Conservation (phyloP, 768 basidiomycete species). For the Leccinum rimulosum region DNA sequence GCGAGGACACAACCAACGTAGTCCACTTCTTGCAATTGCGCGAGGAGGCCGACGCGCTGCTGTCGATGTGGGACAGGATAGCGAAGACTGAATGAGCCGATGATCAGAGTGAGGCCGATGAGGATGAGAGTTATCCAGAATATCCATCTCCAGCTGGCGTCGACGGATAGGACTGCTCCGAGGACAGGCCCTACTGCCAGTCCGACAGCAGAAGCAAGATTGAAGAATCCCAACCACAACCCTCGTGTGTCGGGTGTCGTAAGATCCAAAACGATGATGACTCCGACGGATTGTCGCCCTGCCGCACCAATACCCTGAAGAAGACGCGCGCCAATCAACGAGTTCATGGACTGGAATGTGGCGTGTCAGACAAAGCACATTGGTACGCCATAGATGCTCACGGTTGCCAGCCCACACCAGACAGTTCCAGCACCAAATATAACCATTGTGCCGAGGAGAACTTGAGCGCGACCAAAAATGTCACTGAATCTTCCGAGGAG, state of each 20-base stretch:
- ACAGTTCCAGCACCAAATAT: conserved; percentile 34
- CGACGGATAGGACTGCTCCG: conserved; percentile 44
- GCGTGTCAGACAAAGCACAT: conserved; percentile 8
- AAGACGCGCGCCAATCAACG: conserved; percentile 33
- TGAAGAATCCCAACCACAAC: conserved; percentile 37
- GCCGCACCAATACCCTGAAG: conserved; percentile 39
- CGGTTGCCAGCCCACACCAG: conserved; percentile 34
- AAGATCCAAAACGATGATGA: conserved; percentile 35
- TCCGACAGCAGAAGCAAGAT: conserved; percentile 39
- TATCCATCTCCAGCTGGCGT: conserved; percentile 45
- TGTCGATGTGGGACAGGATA: conserved; percentile 35
- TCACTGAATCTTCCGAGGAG: conserved; percentile 36
- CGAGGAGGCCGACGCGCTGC: conserved; percentile 32
- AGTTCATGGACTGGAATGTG: conserved; percentile 32
- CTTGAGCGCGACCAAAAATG: conserved; percentile 34
- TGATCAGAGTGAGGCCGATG: conserved; percentile 28
- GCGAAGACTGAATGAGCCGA: conserved; percentile 26
- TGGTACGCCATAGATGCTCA: conserved; percentile 11
- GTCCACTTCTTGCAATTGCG: conserved; percentile 34
- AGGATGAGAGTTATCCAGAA: conserved; percentile 43
- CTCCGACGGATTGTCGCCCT: conserved; percentile 35
- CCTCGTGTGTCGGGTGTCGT: conserved; percentile 36
- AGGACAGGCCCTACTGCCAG: conserved; percentile 45
- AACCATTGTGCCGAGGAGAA: conserved; percentile 35
- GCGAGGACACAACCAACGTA: conserved; percentile 31